Evolutionary conservation across 352 stramenopile species (phyloP), one percentile per base, ranked within the genome.

Genomic region (Globisporangium canariense): DNA sequence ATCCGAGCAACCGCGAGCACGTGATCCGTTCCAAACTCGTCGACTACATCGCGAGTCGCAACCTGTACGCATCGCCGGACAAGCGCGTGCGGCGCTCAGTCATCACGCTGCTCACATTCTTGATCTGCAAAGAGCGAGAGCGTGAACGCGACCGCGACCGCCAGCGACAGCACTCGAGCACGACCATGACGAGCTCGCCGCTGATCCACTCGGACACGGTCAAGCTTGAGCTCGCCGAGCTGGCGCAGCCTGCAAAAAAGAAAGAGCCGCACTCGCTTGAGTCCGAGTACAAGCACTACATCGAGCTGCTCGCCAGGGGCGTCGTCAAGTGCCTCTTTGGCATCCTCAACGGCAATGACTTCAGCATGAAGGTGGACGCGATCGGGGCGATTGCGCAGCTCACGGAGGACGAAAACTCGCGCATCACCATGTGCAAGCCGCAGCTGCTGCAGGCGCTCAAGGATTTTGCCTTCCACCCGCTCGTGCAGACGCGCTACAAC

Each of bases 281-380:
- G 54, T 58, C 69, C 38, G 75, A 90, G 46, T 88, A 88, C 56
- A 79, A 83, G 64, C 79, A 87, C 58, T 89, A 91, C 64, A 85
- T 91, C 46, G 81, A 93, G 38, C 66, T 93, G 1, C 65, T 91
- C 5, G 81, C 83, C 0, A 75, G 82, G n/a, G 83, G 83, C 10
- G 74, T 90, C 32, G 81, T 91, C 53, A 85, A 89, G 50, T 90
- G 80, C 18, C 70, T 90, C 51, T 90, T 90, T 67, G 81, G 79
- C 3, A 87, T 90, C 50, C 67, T 92, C 6, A 56, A 64, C 16
- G 83, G 79, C n/a, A 85, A 88, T 55, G 81, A 90, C 54, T 88
- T 88, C 28, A 74, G 71, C 45, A 89, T 87, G 74, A 89, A 89
- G 60, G 77, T 87, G 9, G 83, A 92, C 60, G 81, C 79, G 8